Evolutionary conservation across 139 green algal species (phyloP), one percentile per base, ranked within the genome.

Genomic region (Coccomyxa sp.): DNA sequence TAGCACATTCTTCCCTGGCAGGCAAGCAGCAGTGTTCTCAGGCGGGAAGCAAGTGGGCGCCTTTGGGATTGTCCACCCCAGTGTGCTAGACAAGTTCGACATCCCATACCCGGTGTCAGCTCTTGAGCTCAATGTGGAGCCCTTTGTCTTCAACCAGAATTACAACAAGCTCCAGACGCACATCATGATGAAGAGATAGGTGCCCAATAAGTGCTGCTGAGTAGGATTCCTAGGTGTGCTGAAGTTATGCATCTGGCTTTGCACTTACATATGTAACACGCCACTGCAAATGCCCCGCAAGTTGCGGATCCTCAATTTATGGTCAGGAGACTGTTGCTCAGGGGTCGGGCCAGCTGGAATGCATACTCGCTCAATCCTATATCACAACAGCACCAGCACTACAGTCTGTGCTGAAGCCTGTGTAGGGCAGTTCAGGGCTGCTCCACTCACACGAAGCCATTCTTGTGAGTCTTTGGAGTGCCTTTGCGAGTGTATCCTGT

Each of bases 21-120:
- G 92, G 39, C 88, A 93, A 75, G 92, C 92, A 6, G 41, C 77
- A 2, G 68, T 95, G 2, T 75, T 83, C 44, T 22, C 64, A 18
- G 92, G 37, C 40, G 37, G 8, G 79, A 34, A 85, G 82, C 64
- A 81, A 73, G 89, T 98, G 54, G 95, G 95, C 16, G 78, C 87
- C 37, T 98, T 99, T 81, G 96, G 96, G 68, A 87, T 99, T 33
- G 88, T 99, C 54, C 95, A 99, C 81, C 96, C 96, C 8, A 90
- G 98, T 79, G 91, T 90, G 64, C 78, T 91, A 54, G 70, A 73
- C 8, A 79, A 81, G 27, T 99, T 99, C 82, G 96, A 97, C 82
- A 94, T 99, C 70, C 76, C 85, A 27, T 91, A 94, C 79, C 90
- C 96, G 0, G 95, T 97, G 37, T 94, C 91, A 7, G 96, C 95